Percentiles rank a stretch among this genome's conserved stretches.
Evolutionary conservation across 2,329 filamentous ascomycete species (phyloP).

Genomic region (Ascochyta lentis): DNA sequence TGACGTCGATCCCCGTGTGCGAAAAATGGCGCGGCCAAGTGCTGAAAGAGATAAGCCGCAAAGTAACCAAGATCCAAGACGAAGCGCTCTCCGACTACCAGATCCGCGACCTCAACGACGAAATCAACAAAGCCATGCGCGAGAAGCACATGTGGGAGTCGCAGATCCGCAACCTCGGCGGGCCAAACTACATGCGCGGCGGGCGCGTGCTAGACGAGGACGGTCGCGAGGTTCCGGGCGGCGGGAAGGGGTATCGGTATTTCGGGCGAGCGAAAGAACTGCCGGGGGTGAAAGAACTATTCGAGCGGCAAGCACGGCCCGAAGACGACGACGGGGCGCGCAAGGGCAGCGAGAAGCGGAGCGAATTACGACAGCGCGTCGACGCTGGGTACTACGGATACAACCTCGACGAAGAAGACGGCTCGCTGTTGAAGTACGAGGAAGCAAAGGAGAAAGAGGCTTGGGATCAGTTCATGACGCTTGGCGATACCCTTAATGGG

Average conservation of each 20-base stretch:
- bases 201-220: conserved; percentile 63
- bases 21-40: conserved; percentile 99
- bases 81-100: conserved; percentile 91
- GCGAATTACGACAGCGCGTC: conserved; percentile 76
- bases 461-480: conserved; percentile 68
- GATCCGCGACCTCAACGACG: conserved; percentile 96
- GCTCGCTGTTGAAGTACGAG: conserved; percentile 80
- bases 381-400: conserved; percentile 97
- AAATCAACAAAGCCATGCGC: conserved; percentile 98
- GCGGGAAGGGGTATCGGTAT: conserved; percentile 83
- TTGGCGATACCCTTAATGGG: conserved; percentile 55
- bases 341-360: conserved; percentile 70
- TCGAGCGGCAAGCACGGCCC: conserved; percentile 44
- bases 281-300: conserved; percentile 92
- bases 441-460: conserved; percentile 82
- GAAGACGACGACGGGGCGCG: conserved; percentile 60
- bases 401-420: conserved; percentile 90
- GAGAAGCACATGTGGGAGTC: conserved; percentile 99
- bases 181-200: conserved; percentile 93
- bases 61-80: conserved; percentile 96
- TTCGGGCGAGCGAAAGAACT: conserved; percentile 90
- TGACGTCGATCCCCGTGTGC: conserved; percentile 82
- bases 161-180: conserved; percentile 93
- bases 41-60: conserved; percentile 94
- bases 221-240: conserved; percentile 63